Evolutionary conservation across 1,139 yeast genomes (phyloP), one percentile per base, ranked within the genome.

Genomic region (Magnusiomyces paraingens): DNA sequence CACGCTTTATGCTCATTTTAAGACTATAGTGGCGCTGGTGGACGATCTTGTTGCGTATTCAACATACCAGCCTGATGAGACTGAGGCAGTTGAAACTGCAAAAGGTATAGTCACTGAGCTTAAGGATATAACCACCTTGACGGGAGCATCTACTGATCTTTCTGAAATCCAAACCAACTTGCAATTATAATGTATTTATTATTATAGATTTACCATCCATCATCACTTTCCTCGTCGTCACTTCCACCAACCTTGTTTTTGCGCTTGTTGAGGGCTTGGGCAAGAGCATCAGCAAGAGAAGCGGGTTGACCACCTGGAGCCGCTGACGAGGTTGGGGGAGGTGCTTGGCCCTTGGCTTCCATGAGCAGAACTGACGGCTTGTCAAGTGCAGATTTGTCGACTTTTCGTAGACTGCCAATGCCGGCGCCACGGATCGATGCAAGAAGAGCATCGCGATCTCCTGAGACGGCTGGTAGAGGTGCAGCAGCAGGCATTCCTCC

Each of bases 401-500:
- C 85, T 67, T 55, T 55, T 20, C 47, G 44, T 12, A 55, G 32
- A n/a, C 46, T 29, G 11, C 54, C 84, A 12, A 90, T 52, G 52
- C 90, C 88, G 0, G 95, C 83, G 38, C 84, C 81, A 63, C 96
- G 78, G 61, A 91, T 93, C 0, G 97, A 88, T 0, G 95, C 89
- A 56, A 93, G 72, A 48, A 93, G 76, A 0, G 96, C 96, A 68
- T 87, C 95, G 63, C 96, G 76, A 0, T 83, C 83, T 0, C 75
- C 72, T 59, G 78, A 89, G 1, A 76, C 79, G 26, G 69, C 51
- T 10, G 73, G 67, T 2, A 73, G 70, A 6, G 73, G 70, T n/a
- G 42, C 49, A 1, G 75, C 70, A 11, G 75, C 70, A n/a, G 71
- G 61, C 0, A 64, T 62, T 2, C 63, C 64, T 29, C 64, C 63